These are phyloP conservation scores for Multifurca ochricompacta DNA, from an alignment of 768 basidiomycete species.

Conservation along the genomic window DNA sequence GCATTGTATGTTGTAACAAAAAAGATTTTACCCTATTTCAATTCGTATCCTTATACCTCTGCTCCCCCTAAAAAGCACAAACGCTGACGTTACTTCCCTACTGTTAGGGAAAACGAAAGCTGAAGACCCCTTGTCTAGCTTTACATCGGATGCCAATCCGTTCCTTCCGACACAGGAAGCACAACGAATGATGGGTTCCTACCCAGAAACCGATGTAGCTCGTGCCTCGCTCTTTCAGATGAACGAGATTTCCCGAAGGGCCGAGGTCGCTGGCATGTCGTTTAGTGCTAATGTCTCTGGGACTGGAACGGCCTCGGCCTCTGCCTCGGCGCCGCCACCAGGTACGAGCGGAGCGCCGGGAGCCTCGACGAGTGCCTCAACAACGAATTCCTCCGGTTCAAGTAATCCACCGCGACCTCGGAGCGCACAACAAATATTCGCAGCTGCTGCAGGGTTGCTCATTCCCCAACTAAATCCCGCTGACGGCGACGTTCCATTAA, in stretches of 20 bases:
- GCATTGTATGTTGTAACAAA: constrained; percentile 13
- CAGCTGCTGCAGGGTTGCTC: constrained; percentile 28
- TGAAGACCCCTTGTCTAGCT: constrained; percentile 23
- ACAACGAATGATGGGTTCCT: constrained; percentile 42
- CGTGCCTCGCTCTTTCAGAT: constrained; percentile 66
- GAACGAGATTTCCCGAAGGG: constrained; percentile 68
- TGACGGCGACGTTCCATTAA: constrained; percentile 26
- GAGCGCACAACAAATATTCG: constrained; percentile 27
- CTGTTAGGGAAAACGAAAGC: constrained; percentile 29
- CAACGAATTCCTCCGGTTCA: background rate
- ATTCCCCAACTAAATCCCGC: constrained; percentile 21
- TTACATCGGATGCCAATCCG: constrained; percentile 32
- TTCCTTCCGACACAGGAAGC: constrained; percentile 54
- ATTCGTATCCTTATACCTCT: constrained; percentile 29
- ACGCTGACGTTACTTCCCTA: constrained; percentile 17
- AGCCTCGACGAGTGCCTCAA: constrained; percentile 12
- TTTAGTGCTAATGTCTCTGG: constrained; percentile 22
- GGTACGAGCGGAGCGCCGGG: constrained; percentile 8
- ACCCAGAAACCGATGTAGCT: constrained; percentile 51
- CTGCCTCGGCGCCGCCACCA: constrained; percentile 20
- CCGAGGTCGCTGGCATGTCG: constrained; percentile 37
- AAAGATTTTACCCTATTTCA: constrained; percentile 24
- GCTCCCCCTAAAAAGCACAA: constrained; percentile 22
- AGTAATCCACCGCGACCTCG: constrained; percentile 21
- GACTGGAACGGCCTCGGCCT: constrained; percentile 8